Evolutionary conservation across 352 stramenopile species (phyloP).

Genomic region (Phytophthora hibernalis): DNA sequence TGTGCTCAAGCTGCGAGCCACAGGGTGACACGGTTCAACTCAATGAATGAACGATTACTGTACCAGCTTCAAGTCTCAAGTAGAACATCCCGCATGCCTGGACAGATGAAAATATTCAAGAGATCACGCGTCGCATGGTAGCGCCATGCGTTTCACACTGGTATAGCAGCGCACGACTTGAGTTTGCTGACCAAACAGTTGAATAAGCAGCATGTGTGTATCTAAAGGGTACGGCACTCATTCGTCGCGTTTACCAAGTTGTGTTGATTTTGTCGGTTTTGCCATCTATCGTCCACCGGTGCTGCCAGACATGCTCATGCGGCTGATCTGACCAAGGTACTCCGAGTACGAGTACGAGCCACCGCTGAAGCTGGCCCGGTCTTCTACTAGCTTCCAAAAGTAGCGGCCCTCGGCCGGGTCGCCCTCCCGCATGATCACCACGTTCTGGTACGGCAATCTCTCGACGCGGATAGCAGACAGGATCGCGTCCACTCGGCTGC

Average conservation of each 20-base stretch:
- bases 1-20: slow-evolving; percentile 8
- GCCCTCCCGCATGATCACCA: slow-evolving; percentile 95
- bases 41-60: slow-evolving; percentile 24
- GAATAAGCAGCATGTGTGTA: slow-evolving; percentile 3
- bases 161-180: slow-evolving; percentile 3
- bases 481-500: slow-evolving; percentile 88
- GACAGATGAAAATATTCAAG: slow-evolving; percentile 15
- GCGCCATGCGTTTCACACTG: neutral
- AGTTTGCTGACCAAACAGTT: neutral
- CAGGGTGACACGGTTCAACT: slow-evolving; percentile 1
- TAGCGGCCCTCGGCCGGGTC: slow-evolving; percentile 95
- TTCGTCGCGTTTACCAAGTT: slow-evolving; percentile 30
- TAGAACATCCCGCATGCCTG: slow-evolving; percentile 13
- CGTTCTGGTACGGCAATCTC: slow-evolving; percentile 78
- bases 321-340: slow-evolving; percentile 94
- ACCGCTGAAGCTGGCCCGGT: slow-evolving; percentile 97
- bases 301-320: slow-evolving; percentile 64
- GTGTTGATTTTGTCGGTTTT: slow-evolving; percentile 19
- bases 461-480: slow-evolving; percentile 91
- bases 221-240: slow-evolving; percentile 38
- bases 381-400: slow-evolving; percentile 98
- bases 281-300: slow-evolving; percentile 64
- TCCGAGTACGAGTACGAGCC: slow-evolving; percentile 98
- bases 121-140: slow-evolving; percentile 11
- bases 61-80: slow-evolving; percentile 18